Base-by-base conservation (phyloP, 306 rosid species). In the Quercus agrifolia region DNA sequence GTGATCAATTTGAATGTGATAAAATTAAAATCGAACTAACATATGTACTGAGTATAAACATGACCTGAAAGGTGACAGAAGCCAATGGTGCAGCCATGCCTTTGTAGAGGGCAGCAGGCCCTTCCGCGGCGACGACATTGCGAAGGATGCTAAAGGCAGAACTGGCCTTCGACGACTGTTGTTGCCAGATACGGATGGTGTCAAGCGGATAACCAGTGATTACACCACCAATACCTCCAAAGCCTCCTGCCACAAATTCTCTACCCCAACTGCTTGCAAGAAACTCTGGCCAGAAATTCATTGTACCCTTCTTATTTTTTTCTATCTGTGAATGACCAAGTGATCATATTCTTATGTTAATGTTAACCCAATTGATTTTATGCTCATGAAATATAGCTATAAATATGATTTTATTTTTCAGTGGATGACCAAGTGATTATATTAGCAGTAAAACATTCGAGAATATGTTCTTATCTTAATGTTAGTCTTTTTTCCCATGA, bases 161-260 rank as follows among this genome's bases (percentile, higher is more conserved):
- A 27, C 88, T 92, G 23, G 83, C 74, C 31, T 56, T 69, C 2
- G 92, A 80, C 80, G 75, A 46, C 5, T 67, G 76, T 23, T 95
- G 98, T 59, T 89, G 92, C 68, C 84, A 81, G 73, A 95, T 51
- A 0, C 97, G 82, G 14, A 95, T 83, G 9, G 99, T 95, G 73
- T 95, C 98, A 6, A 95, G 88, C 1, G 97, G 99, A 70, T 91
- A 89, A 54, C 99, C 98, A 7, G 96, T 87, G 56, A 95, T 17
- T 5, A 95, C 38, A 63, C 98, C 98, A 31, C 97, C 99, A 54
- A 86, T 81, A 61, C 99, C 99, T 58, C 99, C 97, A 74, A 86
- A 82, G 0, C 99, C 97, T 25, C 97, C 97, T 0, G 97, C 99
- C 14, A 94, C 94, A 86, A 94, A 94, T 46, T 94, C 99, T 84